A percentile compares a stretch with the other conserved stretches of the same genome.
phyloP scores from a whole-genome alignment of 2,329 filamentous ascomycete genomes.

The Phymatotrichopsis omnivora region DNA sequence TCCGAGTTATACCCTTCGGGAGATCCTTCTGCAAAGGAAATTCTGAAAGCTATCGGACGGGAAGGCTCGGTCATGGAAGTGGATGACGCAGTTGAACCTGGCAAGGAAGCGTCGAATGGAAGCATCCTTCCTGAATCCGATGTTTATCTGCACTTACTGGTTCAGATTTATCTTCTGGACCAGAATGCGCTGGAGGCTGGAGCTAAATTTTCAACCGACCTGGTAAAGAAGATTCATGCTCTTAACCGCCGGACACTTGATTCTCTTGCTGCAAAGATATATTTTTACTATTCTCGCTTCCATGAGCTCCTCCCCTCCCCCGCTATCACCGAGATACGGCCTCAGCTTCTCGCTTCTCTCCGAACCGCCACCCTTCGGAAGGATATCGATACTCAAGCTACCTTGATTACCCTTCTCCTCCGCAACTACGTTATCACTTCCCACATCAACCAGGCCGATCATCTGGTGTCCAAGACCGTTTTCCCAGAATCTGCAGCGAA shows the following conservation, averaged over 20 bases:
- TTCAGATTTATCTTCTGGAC: constrained; percentile 83
- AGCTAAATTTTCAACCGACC: constrained; percentile 68
- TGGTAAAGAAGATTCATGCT: constrained; percentile 75
- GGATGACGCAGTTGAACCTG: constrained; percentile 54
- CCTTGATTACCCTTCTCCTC: constrained; percentile 86
- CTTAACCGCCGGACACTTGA: constrained; percentile 91
- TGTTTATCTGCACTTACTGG: constrained; percentile 74
- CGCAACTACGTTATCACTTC: constrained; percentile 94
- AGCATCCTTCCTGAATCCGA: constrained; percentile 79
- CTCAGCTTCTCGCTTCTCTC: constrained; percentile 74
- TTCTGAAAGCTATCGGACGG: constrained; percentile 60
- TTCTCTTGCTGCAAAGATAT: constrained; percentile 85
- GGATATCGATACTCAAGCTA: constrained; percentile 93
- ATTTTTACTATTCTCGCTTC: constrained; percentile 97
- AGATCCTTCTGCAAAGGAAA: constrained; percentile 55
- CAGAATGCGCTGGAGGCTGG: constrained; percentile 70
- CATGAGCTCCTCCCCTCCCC: constrained; percentile 87
- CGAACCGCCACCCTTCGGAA: constrained; percentile 93
- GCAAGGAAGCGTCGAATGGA: constrained; percentile 45
- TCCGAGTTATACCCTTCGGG: constrained; percentile 66
- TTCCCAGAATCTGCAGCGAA: constrained; percentile 92
- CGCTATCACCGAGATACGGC: constrained; percentile 74
- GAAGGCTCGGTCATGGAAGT: constrained; percentile 64
- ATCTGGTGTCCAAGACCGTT: constrained; percentile 88
- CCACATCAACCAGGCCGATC: constrained; percentile 91